Evolutionary conservation across 1,284 basidiomycete genomes (phyloP).

Genomic region (Sporisorium reilianum): DNA sequence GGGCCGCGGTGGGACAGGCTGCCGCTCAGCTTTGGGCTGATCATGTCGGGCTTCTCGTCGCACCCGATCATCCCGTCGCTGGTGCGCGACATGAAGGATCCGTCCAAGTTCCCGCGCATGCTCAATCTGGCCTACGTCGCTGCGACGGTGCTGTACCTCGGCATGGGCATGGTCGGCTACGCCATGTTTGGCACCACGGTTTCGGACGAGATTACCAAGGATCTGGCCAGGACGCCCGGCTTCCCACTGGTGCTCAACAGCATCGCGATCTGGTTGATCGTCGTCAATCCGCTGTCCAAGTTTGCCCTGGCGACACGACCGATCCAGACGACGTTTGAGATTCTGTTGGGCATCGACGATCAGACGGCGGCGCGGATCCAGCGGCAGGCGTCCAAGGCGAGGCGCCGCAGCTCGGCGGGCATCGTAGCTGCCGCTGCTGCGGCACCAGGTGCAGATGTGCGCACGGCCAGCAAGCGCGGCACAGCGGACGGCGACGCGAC

Average conservation of each 20-base stretch:
- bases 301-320: slow-evolving; percentile 88
- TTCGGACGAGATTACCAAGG: slow-evolving; percentile 85
- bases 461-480: neutral
- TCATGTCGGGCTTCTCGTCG: slow-evolving; percentile 97
- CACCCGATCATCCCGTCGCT: slow-evolving; percentile 92
- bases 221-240: slow-evolving; percentile 81
- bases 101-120: slow-evolving; percentile 83
- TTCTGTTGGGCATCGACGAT: slow-evolving; percentile 59
- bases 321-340: slow-evolving; percentile 62
- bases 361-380: slow-evolving; percentile 28
- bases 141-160: slow-evolving; percentile 81
- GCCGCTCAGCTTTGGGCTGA: slow-evolving; percentile 81
- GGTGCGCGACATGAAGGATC: slow-evolving; percentile 89
- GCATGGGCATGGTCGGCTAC: slow-evolving; percentile 88
- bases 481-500: neutral
- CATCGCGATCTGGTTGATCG: slow-evolving; percentile 87
- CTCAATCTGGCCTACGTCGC: slow-evolving; percentile 87
- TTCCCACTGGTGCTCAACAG: slow-evolving; percentile 82
- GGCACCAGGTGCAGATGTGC: neutral
- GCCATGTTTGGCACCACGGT: slow-evolving; percentile 75
- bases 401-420: slow-evolving; percentile 21
- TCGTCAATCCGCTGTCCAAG: slow-evolving; percentile 80
- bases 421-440: neutral
- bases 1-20: slow-evolving; percentile 74
- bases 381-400: slow-evolving; percentile 2